Base-by-base conservation (phyloP, 2,329 filamentous ascomycete genomes). In the Aquanectria penicillioides region DNA sequence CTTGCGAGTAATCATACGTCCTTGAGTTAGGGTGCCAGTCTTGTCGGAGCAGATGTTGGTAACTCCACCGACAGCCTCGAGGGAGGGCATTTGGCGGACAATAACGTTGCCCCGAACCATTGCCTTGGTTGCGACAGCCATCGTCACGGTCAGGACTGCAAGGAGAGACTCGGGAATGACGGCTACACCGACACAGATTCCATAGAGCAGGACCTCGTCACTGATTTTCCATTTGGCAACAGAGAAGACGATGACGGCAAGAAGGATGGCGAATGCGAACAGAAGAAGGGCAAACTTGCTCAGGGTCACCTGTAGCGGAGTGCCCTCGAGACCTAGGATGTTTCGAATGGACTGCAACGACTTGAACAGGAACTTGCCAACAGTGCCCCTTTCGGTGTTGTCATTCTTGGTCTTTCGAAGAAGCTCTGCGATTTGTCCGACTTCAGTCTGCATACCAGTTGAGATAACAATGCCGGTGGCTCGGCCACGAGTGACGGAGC, bases 251-350 rank as follows among this genome's bases (percentile, higher is more conserved):
- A 89, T 83, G 57, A 89, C 71, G 46, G 83, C 85, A 28, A 89
- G 79, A 3, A 88, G 67, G 52, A 88, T 78, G 37, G 86, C 93
- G 47, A 93, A 84, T 41, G 83, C 87, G 70, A 97, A 96, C 2
- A 97, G 85, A 4, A 92, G 73, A 37, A 95, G 87, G 23, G 93
- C 93, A 69, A 97, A 89, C 75, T 94, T 93, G 78, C 90, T 92
- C 48, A 97, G 83, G 71, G 92, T 94, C 65, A 90, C 89, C 77
- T 96, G 92, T 40, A 97, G 81, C 1, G 93, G 93, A 2, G 93
- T 97, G 46, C 93, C 93, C 52, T 91, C 83, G 3, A 89, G 75
- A 53, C 86, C 89, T 37, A 91, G 81, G 59, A 91, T 81, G 64
- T 83, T 82, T 40, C 83, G 81, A 51, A 73, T 57, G 47, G 75